Evolutionary conservation across 1,284 basidiomycete genomes (phyloP).

Genomic region (Trametes versicolor): DNA sequence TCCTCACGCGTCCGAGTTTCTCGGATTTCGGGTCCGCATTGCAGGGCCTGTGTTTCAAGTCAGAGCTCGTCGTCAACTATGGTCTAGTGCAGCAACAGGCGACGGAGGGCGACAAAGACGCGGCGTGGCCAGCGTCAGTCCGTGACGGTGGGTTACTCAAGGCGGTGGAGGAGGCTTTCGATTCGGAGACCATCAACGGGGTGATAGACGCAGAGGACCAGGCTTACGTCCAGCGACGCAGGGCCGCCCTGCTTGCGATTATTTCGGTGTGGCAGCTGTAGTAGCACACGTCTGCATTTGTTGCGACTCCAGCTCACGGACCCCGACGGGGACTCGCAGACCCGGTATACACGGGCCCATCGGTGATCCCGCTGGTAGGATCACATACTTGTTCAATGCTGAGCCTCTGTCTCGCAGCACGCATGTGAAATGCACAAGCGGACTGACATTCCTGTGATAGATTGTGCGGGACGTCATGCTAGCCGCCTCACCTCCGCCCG

Average conservation of each 20-base stretch:
- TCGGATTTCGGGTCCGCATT: conserved; percentile 27
- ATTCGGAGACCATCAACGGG: conserved; percentile 7
- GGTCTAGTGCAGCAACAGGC: conserved; percentile 52
- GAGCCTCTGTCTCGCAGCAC: not conserved
- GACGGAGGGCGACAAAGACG: conserved; percentile 48
- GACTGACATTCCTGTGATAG: conserved; percentile 21
- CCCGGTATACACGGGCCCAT: conserved; percentile 9
- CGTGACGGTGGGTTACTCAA: conserved; percentile 45
- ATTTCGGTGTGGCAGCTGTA: conserved; percentile 32
- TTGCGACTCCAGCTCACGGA: not conserved
- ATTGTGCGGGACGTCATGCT: conserved; percentile 23
- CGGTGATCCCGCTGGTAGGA: not conserved
- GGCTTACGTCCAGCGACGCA: conserved; percentile 27
- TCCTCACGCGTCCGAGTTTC: conserved; percentile 37
- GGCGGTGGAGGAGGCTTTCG: conserved; percentile 48
- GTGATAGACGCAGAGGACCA: conserved; percentile 21
- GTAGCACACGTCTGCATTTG: conserved; percentile 7
- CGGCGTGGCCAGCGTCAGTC: conserved; percentile 55
- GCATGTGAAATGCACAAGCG: not conserved
- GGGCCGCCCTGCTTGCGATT: conserved; percentile 29
- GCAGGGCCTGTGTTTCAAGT: conserved; percentile 50
- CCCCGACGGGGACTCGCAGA: not conserved
- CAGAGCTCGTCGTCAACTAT: conserved; percentile 58
- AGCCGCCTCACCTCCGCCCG: conserved; percentile 5
- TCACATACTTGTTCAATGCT: not conserved